Evolutionary conservation across 2,329 filamentous ascomycete genomes (phyloP).

Genomic region (Pyricularia sp.): DNA sequence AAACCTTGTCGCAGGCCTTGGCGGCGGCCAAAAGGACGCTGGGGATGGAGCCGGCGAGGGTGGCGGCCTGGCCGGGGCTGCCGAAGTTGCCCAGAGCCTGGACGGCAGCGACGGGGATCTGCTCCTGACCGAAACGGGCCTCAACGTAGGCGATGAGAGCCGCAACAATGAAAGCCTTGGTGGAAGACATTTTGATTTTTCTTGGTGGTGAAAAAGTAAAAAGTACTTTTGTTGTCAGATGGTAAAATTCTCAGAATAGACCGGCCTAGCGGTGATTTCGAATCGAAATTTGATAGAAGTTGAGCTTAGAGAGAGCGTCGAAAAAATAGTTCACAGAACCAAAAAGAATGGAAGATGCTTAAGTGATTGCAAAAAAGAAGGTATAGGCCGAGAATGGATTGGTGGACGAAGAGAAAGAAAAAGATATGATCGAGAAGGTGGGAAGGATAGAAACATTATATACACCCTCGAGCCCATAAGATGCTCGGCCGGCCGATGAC

Average conservation of each 20-base stretch:
- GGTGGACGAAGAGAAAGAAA: constrained; percentile 6
- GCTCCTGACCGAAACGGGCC: constrained; percentile 52
- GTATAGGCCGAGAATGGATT: constrained; percentile 1
- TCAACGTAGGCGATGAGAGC: constrained; percentile 30
- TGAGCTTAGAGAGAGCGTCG: constrained; percentile 1
- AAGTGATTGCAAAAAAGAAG: constrained; percentile 5
- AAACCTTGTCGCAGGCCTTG: constrained; percentile 44
- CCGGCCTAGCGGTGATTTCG: constrained; percentile 2
- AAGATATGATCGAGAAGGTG: background rate
- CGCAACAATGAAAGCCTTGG: constrained; percentile 25
- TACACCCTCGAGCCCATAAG: background rate
- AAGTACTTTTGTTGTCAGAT: background rate
- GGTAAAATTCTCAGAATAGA: background rate
- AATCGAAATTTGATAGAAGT: background rate
- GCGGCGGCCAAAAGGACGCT: constrained; percentile 50
- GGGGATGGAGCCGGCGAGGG: constrained; percentile 49
- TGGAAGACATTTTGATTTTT: constrained; percentile 25
- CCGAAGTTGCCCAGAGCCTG: constrained; percentile 36
- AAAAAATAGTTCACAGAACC: constrained; percentile 19
- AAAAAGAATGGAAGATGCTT: constrained; percentile 11
- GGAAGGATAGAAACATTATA: background rate
- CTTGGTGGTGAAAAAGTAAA: background rate
- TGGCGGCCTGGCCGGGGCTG: constrained; percentile 45
- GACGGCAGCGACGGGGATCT: constrained; percentile 42
- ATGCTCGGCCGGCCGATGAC: background rate